Evolutionary conservation across 169 alveolate genomes (phyloP).

Genomic region (Toxoplasma gondii): DNA sequence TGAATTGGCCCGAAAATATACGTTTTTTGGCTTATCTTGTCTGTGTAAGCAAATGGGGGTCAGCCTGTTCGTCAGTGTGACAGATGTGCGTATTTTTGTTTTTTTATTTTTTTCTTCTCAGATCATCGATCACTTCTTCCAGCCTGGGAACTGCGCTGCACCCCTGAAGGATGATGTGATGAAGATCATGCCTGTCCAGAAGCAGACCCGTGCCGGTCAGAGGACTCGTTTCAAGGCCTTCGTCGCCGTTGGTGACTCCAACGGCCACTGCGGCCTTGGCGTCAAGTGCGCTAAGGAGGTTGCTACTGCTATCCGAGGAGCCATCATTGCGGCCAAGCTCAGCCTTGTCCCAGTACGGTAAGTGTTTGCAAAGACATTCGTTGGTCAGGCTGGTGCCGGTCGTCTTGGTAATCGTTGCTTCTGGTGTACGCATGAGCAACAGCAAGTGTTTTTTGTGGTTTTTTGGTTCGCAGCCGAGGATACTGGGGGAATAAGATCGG

Average conservation of each 20-base stretch:
- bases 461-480: slow-evolving; percentile 90
- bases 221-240: slow-evolving; percentile 99
- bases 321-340: slow-evolving; percentile 98
- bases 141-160: slow-evolving; percentile 80
- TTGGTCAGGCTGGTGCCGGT: background rate
- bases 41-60: too few relatives aligned
- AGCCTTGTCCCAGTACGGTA: slow-evolving; percentile 97
- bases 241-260: slow-evolving; percentile 96
- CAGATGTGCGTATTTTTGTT: background rate
- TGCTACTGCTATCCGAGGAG: slow-evolving; percentile 99
- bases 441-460: background rate
- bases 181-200: slow-evolving; percentile 99
- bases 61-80: background rate
- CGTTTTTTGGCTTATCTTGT: too few relatives aligned
- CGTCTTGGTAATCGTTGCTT: background rate
- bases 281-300: slow-evolving; percentile 99
- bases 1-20: too few relatives aligned
- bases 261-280: slow-evolving; percentile 80
- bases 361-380: background rate
- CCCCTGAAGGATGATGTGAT: slow-evolving; percentile 98
- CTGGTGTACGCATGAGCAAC: background rate
- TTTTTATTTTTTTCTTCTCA: background rate
- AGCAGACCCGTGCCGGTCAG: slow-evolving; percentile 99
- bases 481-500: slow-evolving; percentile 99
- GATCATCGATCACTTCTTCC: slow-evolving; percentile 93